These are phyloP conservation scores for Petunia secreta DNA, from an alignment of 257 asterid species.

Conservation along the genomic window DNA sequence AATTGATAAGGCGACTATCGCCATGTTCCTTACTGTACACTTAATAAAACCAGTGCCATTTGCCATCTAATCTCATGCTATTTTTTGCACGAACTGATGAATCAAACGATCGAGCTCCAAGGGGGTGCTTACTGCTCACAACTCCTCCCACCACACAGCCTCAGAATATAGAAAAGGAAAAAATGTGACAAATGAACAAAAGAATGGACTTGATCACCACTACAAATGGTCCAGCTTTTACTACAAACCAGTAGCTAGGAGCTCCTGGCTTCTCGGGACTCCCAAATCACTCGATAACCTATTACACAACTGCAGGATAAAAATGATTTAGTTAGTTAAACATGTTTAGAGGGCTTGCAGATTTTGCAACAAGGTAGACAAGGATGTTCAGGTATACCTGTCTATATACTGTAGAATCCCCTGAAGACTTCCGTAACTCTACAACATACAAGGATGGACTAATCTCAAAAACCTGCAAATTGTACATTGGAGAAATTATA, in stretches of 20 bases:
- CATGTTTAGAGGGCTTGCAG: neutral
- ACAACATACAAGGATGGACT: slow-evolving; percentile 82
- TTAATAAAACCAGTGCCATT: neutral
- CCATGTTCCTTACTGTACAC: neutral
- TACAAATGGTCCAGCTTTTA: slow-evolving; percentile 14
- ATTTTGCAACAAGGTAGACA: neutral
- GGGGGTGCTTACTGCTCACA: neutral
- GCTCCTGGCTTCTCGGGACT: slow-evolving; percentile 55
- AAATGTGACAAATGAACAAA: neutral
- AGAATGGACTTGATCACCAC: neutral
- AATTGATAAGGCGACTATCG: neutral
- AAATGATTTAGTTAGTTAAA: neutral
- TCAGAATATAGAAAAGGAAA: neutral
- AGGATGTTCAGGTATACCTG: slow-evolving; percentile 48
- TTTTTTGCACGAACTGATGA: neutral
- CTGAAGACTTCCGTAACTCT: slow-evolving; percentile 72
- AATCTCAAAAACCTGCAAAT: slow-evolving; percentile 80
- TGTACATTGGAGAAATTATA: neutral
- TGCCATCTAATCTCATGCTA: neutral
- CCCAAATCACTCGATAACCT: slow-evolving; percentile 81
- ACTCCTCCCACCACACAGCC: neutral
- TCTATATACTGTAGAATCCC: slow-evolving; percentile 74
- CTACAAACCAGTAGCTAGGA: slow-evolving; percentile 34
- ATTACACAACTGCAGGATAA: slow-evolving; percentile 68
- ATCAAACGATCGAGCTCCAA: neutral